phyloP scores from a whole-genome alignment of 768 basidiomycete species.

The Mycena latifolia region DNA sequence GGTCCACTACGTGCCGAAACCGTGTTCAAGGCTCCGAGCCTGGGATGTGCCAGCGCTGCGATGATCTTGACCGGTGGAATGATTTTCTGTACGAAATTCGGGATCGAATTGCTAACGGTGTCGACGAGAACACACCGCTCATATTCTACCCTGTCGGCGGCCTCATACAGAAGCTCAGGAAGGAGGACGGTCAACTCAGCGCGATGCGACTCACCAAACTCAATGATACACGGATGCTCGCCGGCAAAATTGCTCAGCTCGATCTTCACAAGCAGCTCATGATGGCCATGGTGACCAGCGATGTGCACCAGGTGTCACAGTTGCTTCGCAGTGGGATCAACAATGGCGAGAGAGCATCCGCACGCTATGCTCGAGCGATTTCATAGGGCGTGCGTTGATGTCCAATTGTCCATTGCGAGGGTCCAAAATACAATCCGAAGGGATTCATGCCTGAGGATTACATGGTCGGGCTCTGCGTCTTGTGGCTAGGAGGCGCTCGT shows the following conservation, averaged over 20 bases:
- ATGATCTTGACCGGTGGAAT: too few relatives aligned
- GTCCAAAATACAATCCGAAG: conserved; percentile 34
- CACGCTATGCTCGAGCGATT: conserved; percentile 18
- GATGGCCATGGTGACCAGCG: conserved; percentile 30
- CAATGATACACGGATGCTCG: too few relatives aligned
- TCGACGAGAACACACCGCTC: too few relatives aligned
- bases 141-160: too few relatives aligned
- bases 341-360: conserved; percentile 22
- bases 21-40: too few relatives aligned
- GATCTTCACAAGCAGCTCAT: conserved; percentile 35
- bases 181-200: too few relatives aligned
- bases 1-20: neutral
- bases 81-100: too few relatives aligned
- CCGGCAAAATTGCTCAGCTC: conserved; percentile 13
- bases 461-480: conserved; percentile 28
- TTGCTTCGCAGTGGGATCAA: conserved; percentile 23
- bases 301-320: conserved; percentile 30
- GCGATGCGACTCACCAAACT: too few relatives aligned
- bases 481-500: conserved; percentile 29
- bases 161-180: too few relatives aligned
- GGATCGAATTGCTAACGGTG: too few relatives aligned
- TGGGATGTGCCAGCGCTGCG: neutral
- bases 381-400: conserved; percentile 19
- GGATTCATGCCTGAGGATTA: conserved; percentile 33
- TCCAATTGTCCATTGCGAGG: conserved; percentile 16